phyloP scores from a whole-genome alignment of 2,329 filamentous ascomycete species.

The Aspergillus alliaceus region DNA sequence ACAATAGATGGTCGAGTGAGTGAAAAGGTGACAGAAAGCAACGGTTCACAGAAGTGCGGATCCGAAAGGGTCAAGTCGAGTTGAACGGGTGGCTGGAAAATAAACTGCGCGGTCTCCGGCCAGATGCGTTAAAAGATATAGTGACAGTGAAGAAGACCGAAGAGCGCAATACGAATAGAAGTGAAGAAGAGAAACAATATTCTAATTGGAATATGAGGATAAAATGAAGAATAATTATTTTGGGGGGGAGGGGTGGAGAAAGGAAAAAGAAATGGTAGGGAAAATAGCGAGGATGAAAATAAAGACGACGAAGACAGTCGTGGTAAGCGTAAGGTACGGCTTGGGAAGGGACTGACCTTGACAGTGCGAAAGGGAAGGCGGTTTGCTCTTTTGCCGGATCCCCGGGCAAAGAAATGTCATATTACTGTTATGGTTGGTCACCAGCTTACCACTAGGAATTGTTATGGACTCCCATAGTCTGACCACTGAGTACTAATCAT shows the following conservation, averaged over 20 bases:
- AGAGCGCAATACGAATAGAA: conserved; percentile 14
- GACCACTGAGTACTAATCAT: background rate
- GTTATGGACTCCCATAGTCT: background rate
- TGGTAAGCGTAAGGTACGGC: conserved; percentile 1
- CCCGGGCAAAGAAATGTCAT: conserved; percentile 9
- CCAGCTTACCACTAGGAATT: background rate
- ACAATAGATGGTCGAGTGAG: conserved; percentile 18
- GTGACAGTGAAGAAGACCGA: conserved; percentile 10
- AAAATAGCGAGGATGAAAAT: conserved; percentile 17
- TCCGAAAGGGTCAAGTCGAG: conserved; percentile 32
- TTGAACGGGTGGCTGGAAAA: conserved; percentile 32
- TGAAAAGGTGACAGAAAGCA: conserved; percentile 22
- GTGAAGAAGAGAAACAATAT: conserved; percentile 10
- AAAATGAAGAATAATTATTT: conserved; percentile 15
- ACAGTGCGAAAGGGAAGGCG: conserved; percentile 4
- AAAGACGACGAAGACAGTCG: conserved; percentile 18
- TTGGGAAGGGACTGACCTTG: conserved; percentile 16
- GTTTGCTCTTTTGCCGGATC: conserved; percentile 8
- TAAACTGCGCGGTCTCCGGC: conserved; percentile 29
- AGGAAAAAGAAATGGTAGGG: conserved; percentile 17
- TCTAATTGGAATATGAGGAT: conserved; percentile 11
- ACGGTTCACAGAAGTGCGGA: conserved; percentile 28
- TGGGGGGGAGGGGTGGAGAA: conserved; percentile 15
- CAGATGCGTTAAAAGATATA: conserved; percentile 20
- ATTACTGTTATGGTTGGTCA: conserved; percentile 10